phyloP scores from a whole-genome alignment of 768 basidiomycete species.

The Mycena epipterygia region DNA sequence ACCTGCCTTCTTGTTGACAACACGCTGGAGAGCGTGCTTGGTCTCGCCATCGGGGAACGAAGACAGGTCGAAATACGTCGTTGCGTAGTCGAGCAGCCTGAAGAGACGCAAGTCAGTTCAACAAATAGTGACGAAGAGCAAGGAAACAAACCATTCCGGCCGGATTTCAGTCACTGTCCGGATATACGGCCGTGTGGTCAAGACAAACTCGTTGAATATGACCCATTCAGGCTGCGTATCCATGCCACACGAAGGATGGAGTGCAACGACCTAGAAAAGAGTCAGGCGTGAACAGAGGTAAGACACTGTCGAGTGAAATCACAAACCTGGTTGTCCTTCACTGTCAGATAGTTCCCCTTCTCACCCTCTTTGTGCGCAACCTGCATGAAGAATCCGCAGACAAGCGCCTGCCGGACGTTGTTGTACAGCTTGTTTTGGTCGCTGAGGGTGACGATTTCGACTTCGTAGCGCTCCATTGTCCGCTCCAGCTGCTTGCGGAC shows the following conservation, averaged over 20 bases:
- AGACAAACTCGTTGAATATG: constrained; percentile 93
- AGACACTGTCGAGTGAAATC: neutral
- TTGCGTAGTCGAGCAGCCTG: constrained; percentile 75
- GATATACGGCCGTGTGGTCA: constrained; percentile 93
- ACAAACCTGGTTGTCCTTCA: constrained; percentile 92
- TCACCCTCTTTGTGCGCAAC: constrained; percentile 94
- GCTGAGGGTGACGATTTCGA: constrained; percentile 75
- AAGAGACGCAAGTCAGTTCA: neutral
- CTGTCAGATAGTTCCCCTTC: constrained; percentile 87
- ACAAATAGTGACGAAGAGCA: neutral
- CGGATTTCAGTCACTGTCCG: constrained; percentile 90
- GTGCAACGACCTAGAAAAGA: constrained; percentile 75
- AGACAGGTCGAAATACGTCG: constrained; percentile 76
- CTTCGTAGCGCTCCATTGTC: constrained; percentile 90
- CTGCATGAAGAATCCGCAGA: constrained; percentile 98
- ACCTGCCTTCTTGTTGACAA: too few species aligned
- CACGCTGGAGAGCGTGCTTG: constrained; percentile 71
- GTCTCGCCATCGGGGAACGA: constrained; percentile 78
- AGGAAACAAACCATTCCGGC: constrained; percentile 85
- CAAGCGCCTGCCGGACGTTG: constrained; percentile 85
- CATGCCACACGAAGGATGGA: constrained; percentile 97
- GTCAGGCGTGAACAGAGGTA: neutral
- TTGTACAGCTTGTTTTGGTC: constrained; percentile 79
- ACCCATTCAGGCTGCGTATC: constrained; percentile 94
- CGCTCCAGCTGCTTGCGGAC: constrained; percentile 90